phyloP scores from a whole-genome alignment of 257 asterid genomes.

The Solanum virginianum region DNA sequence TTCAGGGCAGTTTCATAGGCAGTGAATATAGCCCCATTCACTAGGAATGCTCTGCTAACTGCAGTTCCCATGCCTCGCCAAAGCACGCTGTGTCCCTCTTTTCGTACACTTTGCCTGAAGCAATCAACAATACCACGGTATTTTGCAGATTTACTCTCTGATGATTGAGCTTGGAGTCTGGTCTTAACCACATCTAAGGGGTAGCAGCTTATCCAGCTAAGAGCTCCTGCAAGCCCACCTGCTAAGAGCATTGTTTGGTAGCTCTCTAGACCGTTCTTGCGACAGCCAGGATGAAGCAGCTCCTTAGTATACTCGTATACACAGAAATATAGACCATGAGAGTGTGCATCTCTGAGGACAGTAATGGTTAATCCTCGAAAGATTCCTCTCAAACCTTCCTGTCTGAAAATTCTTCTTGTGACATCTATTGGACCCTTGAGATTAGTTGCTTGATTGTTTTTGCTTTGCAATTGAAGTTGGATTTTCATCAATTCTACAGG shows the following conservation, averaged over 20 bases:
- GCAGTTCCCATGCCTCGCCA: constrained; percentile 81
- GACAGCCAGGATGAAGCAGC: constrained; percentile 57
- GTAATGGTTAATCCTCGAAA: constrained; percentile 60
- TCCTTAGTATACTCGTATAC: constrained; percentile 57
- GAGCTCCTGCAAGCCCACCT: constrained; percentile 68
- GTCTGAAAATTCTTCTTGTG: constrained; percentile 24
- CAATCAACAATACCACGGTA: constrained; percentile 51
- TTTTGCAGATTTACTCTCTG: constrained; percentile 8
- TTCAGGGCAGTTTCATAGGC: constrained; percentile 60
- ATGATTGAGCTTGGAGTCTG: constrained; percentile 48
- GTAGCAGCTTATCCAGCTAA: constrained; percentile 71
- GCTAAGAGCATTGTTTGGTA: constrained; percentile 55
- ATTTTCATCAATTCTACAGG: constrained; percentile 77
- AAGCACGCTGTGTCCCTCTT: constrained; percentile 46
- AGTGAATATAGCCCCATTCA: constrained; percentile 57
- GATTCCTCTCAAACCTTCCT: constrained; percentile 48
- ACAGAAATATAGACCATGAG: constrained; percentile 64
- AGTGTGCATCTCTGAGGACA: constrained; percentile 58
- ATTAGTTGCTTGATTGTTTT: background rate
- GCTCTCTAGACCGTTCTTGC: constrained; percentile 36
- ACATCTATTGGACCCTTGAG: constrained; percentile 38
- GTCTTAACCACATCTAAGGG: constrained; percentile 74
- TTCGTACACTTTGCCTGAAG: constrained; percentile 26
- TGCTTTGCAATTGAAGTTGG: constrained; percentile 48
- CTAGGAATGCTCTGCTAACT: constrained; percentile 56